These are phyloP conservation scores for Glebionis coronaria DNA, from an alignment of 129 eudicot species.

Conservation along the genomic window DNA sequence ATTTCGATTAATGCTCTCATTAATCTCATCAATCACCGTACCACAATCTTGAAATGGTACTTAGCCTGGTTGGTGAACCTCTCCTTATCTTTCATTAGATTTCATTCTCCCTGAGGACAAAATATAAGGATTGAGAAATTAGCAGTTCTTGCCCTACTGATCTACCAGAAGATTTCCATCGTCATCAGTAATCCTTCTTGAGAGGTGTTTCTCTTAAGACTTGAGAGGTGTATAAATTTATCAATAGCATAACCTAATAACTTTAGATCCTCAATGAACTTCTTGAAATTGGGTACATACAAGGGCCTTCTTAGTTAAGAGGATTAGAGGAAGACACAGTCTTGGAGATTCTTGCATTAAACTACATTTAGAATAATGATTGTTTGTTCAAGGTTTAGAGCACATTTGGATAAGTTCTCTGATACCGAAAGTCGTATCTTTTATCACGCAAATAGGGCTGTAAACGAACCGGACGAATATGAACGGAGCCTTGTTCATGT, in stretches of 20 bases:
- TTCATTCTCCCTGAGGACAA: too few species aligned
- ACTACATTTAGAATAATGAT: background rate
- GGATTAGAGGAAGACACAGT: too few species aligned
- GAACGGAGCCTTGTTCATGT: too few species aligned
- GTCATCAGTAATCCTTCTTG: conserved; percentile 2
- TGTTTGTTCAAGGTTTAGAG: background rate
- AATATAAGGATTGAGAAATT: background rate
- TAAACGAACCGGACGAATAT: too few species aligned
- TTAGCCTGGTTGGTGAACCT: too few species aligned
- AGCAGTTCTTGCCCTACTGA: background rate
- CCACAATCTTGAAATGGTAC: conserved; percentile 5
- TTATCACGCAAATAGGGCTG: background rate
- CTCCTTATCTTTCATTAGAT: too few species aligned
- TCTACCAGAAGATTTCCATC: conserved; percentile 1
- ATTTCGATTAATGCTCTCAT: too few species aligned
- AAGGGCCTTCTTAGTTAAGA: background rate
- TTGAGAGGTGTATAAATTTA: background rate
- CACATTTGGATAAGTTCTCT: background rate
- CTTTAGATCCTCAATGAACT: background rate
- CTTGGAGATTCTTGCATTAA: background rate
- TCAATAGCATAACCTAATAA: background rate
- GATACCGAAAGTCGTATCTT: background rate
- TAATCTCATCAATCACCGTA: too few species aligned
- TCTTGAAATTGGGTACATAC: background rate
- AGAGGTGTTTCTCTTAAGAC: background rate